Evolutionary conservation across 768 basidiomycete species (phyloP).

Genomic region (Gloeopeniophorella convolvens): DNA sequence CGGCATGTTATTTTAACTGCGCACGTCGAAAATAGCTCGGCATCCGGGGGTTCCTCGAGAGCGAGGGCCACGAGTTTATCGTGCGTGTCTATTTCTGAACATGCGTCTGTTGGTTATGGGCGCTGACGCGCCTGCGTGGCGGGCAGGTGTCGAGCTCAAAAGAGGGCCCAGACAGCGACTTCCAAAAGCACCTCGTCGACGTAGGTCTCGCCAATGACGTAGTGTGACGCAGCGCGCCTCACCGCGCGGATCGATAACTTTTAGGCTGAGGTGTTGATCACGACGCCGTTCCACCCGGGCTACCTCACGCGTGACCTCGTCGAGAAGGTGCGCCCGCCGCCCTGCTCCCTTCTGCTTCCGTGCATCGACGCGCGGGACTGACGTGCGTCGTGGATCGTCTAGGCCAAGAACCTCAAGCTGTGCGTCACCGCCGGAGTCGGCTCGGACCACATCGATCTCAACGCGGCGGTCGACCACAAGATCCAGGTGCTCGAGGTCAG

Average conservation of each 20-base stretch:
- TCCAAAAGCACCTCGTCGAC: slow-evolving; percentile 62
- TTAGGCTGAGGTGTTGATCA: slow-evolving; percentile 74
- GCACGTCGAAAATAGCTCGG: slow-evolving; percentile 62
- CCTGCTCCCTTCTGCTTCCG: neutral
- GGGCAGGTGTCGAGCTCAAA: slow-evolving; percentile 79
- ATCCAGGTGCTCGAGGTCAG: slow-evolving; percentile 71
- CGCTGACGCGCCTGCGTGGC: neutral
- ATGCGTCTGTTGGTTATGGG: neutral
- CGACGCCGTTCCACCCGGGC: slow-evolving; percentile 83
- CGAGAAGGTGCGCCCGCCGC: slow-evolving; percentile 43
- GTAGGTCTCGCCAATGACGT: slow-evolving; percentile 36
- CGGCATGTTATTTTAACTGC: neutral
- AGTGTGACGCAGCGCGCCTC: neutral
- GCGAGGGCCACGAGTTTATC: slow-evolving; percentile 68
- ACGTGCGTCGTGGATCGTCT: slow-evolving; percentile 4
- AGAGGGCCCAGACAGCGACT: slow-evolving; percentile 54
- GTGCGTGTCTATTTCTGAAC: slow-evolving; percentile 33
- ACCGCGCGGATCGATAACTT: slow-evolving; percentile 8
- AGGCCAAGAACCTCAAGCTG: slow-evolving; percentile 86
- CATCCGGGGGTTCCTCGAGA: slow-evolving; percentile 58
- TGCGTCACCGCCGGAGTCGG: slow-evolving; percentile 90
- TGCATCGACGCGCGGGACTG: slow-evolving; percentile 6
- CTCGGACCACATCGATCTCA: slow-evolving; percentile 85
- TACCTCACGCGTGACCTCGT: slow-evolving; percentile 72
- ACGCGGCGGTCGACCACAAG: slow-evolving; percentile 73